Base-by-base conservation (phyloP, 805 yeast genomes). In the Ogataea paraovalis region DNA sequence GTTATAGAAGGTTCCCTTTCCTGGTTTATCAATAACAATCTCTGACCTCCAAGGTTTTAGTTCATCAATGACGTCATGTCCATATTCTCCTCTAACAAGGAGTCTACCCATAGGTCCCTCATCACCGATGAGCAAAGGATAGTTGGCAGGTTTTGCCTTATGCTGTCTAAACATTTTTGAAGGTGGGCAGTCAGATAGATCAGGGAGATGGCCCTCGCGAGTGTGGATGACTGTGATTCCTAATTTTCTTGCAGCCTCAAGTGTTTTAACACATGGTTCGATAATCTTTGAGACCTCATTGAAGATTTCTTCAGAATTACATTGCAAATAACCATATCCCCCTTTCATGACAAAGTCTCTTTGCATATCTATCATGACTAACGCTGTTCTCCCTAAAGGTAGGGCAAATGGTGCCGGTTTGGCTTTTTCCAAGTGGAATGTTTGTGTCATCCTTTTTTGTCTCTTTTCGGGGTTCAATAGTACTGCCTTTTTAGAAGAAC, bases 361-460 rank as follows among this genome's bases (percentile, higher is more conserved):
- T 45, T 64, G 68, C 67, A 64, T 64, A 46, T 64, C 67, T 28
- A 64, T 61, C 44, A 64, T 59, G 23, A 64, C 40, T 21, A 64
- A 47, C 4, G 67, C 68, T 2, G 63, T 54, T 48, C 47, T 51
- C 30, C 47, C 56, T 20, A 30, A 44, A 34, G 47, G 48, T 8
- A 43, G 47, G 33, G 37, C 23, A 46, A 50, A 33, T 3, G 54
- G 42, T 18, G 46, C 42, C 19, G 54, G 55, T 19, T 36, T 41
- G 1, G 57, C 50, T 13, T 38, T 43, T 3, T 40, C 21, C 5
- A 50, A 47, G 12, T 9, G 16, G 16, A 30, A 12, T 5, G n/a
- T 30, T 14, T 30, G 34, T 10, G 34, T 30, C 34, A 30, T 30
- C n/a, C 10, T 25, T 7, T 25, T 25, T 25, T 25, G n/a, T n/a